Base-by-base conservation (phyloP, 2,329 filamentous ascomycete species). In the Pseudogymnoascus sp. region DNA sequence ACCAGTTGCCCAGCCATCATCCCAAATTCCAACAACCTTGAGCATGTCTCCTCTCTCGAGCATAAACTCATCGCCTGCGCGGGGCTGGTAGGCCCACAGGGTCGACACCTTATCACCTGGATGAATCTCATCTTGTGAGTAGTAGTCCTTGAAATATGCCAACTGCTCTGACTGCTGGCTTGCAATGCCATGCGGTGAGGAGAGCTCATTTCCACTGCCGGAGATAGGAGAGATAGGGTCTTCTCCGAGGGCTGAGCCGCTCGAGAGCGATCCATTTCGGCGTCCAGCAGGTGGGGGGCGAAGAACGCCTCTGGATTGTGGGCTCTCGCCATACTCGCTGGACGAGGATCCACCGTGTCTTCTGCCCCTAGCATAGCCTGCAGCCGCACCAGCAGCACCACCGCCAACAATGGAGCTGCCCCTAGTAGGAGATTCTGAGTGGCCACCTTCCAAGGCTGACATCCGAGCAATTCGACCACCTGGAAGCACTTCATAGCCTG, bases 1-100 rank as follows among this genome's bases (percentile, higher is more conserved):
- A 67, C 94, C 94, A 1, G 94, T 99, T 9, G 94, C 94, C 94
- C 94, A 99, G 52, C 94, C 94, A 71, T 99, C 94, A 69, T 99
- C 94, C 94, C 94, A 99, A 66, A 99, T 99, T 63, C 94, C 94
- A 30, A 97, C 88, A 12, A 99, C 86, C 76, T 96, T 97, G 69
- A 99, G 81, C 92, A 99, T 96, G 71, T 99, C 94, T 59, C 94
- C 94, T 61, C 94, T 85, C 68, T 97, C 94, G 35, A 99, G 79
- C 37, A 90, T 80, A 70, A 97, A 97, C 71, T 99, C 94, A 69
- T 99, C 94, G 28, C 85, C 84, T 3, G 94, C 94, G 33, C 94
- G 88, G 33, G 94, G 92, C 67, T 96, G 90, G 73, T 99, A 99
- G 1, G 94, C 92, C 94, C 94, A 99, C 12, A 99, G 81, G 2